Conservation (phyloP, 768 basidiomycete species). For the Kwoniella botswanensis region DNA sequence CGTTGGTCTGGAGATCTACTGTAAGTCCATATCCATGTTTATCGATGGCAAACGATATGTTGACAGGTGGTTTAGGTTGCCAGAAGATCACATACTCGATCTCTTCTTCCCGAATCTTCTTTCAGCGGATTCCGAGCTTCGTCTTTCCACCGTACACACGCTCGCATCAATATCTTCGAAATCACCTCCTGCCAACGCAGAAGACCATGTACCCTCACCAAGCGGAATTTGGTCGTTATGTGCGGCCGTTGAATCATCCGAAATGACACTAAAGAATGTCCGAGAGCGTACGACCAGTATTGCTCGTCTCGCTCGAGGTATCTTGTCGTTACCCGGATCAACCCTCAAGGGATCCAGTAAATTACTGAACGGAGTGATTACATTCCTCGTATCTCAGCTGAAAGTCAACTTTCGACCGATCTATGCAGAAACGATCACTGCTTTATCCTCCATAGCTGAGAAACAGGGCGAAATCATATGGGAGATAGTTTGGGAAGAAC, state of each 20-base stretch:
- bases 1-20: slow-evolving; percentile 17
- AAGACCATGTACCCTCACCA: slow-evolving; percentile 6
- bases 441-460: slow-evolving; percentile 64
- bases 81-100: slow-evolving; percentile 43
- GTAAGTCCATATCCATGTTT: slow-evolving; percentile 17
- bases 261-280: slow-evolving; percentile 77
- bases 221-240: slow-evolving; percentile 59
- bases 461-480: slow-evolving; percentile 76
- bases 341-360: neutral
- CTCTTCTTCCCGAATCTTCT: slow-evolving; percentile 66
- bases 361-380: slow-evolving; percentile 25
- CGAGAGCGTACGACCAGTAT: slow-evolving; percentile 83
- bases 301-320: slow-evolving; percentile 66
- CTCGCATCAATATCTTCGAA: slow-evolving; percentile 34
- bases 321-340: slow-evolving; percentile 33
- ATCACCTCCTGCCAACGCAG: neutral
- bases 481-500: slow-evolving; percentile 70
- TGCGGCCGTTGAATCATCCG: slow-evolving; percentile 78
- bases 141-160: slow-evolving; percentile 66
- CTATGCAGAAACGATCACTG: slow-evolving; percentile 79
- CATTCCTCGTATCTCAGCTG: slow-evolving; percentile 68
- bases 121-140: slow-evolving; percentile 73
- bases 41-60: slow-evolving; percentile 17
- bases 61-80: slow-evolving; percentile 17
- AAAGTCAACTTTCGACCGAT: slow-evolving; percentile 91